phyloP scores from a whole-genome alignment of 208 protist genomes.

The Acanthamoeba healyi region DNA sequence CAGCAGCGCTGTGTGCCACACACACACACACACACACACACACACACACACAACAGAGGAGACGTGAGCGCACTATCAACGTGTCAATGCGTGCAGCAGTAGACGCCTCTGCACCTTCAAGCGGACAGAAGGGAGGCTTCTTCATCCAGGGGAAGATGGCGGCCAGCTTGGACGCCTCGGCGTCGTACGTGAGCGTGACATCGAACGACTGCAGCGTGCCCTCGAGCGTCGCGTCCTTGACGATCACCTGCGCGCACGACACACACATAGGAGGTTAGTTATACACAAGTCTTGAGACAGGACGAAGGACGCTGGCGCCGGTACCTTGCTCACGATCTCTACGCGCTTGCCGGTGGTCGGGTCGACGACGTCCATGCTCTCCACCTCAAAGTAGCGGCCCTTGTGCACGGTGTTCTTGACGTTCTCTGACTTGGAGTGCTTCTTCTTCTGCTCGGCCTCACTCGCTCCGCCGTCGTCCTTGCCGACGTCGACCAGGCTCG shows the following conservation, averaged over 20 bases:
- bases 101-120: slow-evolving; percentile 66
- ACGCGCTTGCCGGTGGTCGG: slow-evolving; percentile 48
- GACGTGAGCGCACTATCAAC: too few relatives aligned
- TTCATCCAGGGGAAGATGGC: slow-evolving; percentile 55
- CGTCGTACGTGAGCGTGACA: slow-evolving; percentile 15
- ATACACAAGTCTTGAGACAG: too few relatives aligned
- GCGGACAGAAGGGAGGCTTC: slow-evolving; percentile 66
- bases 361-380: slow-evolving; percentile 62
- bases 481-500: slow-evolving; percentile 66
- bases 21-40: too few relatives aligned
- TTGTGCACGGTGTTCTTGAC: slow-evolving; percentile 15
- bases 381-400: slow-evolving; percentile 51
- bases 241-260: not conserved
- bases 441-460: not conserved
- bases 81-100: too few relatives aligned
- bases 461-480: not conserved
- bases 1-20: not conserved
- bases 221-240: slow-evolving; percentile 49
- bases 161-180: not conserved
- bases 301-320: too few relatives aligned
- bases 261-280: not conserved
- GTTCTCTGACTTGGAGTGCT: not conserved
- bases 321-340: not conserved
- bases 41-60: too few relatives aligned
- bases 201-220: slow-evolving; percentile 34